Conservation (phyloP, 768 basidiomycete species). For the Suillus fuscotomentosus region DNA sequence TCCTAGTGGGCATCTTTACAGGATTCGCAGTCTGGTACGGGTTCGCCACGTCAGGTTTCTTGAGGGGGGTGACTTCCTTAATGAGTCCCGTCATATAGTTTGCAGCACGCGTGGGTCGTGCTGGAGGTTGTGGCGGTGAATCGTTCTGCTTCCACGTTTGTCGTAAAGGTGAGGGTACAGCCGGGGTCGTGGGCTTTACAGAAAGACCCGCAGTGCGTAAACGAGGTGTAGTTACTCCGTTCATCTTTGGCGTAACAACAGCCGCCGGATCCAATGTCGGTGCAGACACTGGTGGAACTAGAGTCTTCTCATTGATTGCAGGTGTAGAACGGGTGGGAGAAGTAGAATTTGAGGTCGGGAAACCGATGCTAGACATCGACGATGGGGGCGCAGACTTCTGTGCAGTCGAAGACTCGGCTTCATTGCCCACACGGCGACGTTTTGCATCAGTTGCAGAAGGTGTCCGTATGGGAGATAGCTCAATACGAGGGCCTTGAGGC, state of each 20-base stretch:
- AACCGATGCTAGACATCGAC: slow-evolving; percentile 17
- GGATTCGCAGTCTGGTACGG: slow-evolving; percentile 77
- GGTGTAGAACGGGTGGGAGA: slow-evolving; percentile 33
- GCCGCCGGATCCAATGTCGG: slow-evolving; percentile 23
- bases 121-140: slow-evolving; percentile 33
- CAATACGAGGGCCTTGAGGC: slow-evolving; percentile 44
- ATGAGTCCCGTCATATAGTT: slow-evolving; percentile 68
- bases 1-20: slow-evolving; percentile 47
- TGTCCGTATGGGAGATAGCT: slow-evolving; percentile 35
- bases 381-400: slow-evolving; percentile 30
- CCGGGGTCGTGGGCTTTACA: slow-evolving; percentile 58
- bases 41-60: slow-evolving; percentile 67
- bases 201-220: slow-evolving; percentile 40
- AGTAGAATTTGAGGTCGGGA: slow-evolving; percentile 25
- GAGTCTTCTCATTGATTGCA: slow-evolving; percentile 24
- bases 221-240: slow-evolving; percentile 26
- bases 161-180: slow-evolving; percentile 70
- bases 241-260: slow-evolving; percentile 26
- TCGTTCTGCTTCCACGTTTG: slow-evolving; percentile 63
- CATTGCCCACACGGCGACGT: slow-evolving; percentile 58
- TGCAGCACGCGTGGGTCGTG: slow-evolving; percentile 60
- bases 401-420: slow-evolving; percentile 34
- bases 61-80: slow-evolving; percentile 66
- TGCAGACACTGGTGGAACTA: slow-evolving; percentile 9
- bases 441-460: slow-evolving; percentile 49